Evolutionary conservation across 306 rosid species (phyloP).

Genomic region (Prinsepia uniflora): DNA sequence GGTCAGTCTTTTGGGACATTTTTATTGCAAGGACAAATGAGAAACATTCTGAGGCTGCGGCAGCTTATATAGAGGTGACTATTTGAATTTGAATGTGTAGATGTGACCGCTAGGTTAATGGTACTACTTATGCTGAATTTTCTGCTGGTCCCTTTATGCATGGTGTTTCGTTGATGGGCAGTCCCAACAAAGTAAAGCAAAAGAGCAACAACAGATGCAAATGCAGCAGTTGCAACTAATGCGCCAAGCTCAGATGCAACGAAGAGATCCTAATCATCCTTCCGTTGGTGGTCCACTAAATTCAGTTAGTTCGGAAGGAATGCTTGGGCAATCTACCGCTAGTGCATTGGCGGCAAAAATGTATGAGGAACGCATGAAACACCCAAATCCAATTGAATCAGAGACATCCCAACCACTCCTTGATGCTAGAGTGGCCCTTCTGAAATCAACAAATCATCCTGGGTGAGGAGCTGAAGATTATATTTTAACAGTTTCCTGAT

Average conservation of each 20-base stretch:
- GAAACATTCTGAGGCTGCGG: constrained; percentile 91
- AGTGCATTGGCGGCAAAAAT: constrained; percentile 85
- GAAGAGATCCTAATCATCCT: constrained; percentile 78
- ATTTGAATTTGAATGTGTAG: constrained; percentile 8
- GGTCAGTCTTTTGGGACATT: constrained; percentile 98
- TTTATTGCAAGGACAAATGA: constrained; percentile 88
- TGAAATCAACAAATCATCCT: constrained; percentile 76
- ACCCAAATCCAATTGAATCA: constrained; percentile 66
- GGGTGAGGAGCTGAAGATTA: constrained; percentile 46
- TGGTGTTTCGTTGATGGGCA: constrained; percentile 24
- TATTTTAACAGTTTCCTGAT: constrained; percentile 22
- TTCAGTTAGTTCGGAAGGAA: constrained; percentile 66
- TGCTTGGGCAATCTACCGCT: constrained; percentile 80
- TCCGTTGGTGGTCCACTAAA: constrained; percentile 62
- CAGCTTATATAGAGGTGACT: constrained; percentile 77
- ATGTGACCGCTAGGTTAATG: constrained; percentile 10
- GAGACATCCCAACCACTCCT: constrained; percentile 89
- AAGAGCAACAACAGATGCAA: constrained; percentile 79
- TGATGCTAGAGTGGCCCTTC: constrained; percentile 84
- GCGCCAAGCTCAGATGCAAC: constrained; percentile 86
- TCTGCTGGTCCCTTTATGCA: neutral
- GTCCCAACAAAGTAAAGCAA: constrained; percentile 77
- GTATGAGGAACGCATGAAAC: constrained; percentile 86
- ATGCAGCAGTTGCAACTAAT: constrained; percentile 81
- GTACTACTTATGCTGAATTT: constrained; percentile 10